Evolutionary conservation across 805 yeast species (phyloP).

Genomic region (Groenewaldozyma tartarivorans): DNA sequence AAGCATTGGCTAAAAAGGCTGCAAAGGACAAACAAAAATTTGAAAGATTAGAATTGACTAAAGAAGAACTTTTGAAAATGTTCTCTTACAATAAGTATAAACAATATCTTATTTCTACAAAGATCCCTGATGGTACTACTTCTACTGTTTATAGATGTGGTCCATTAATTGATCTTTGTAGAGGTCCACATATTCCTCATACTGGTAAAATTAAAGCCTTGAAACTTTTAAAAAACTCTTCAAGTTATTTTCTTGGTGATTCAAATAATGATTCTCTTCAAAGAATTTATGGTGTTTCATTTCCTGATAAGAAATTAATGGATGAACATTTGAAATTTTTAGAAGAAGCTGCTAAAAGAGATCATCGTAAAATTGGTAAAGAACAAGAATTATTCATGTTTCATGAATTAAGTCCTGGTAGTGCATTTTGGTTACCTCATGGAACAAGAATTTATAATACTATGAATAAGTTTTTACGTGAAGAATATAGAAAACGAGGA

Average conservation of each 20-base stretch:
- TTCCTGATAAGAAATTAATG: slow-evolving; percentile 96
- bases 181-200: slow-evolving; percentile 97
- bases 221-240: slow-evolving; percentile 89
- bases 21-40: slow-evolving; percentile 93
- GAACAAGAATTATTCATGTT: slow-evolving; percentile 94
- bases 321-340: slow-evolving; percentile 89
- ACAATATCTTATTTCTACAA: slow-evolving; percentile 73
- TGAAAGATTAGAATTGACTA: slow-evolving; percentile 85
- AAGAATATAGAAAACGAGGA: slow-evolving; percentile 86
- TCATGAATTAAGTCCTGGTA: slow-evolving; percentile 96
- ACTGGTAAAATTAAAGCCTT: slow-evolving; percentile 93
- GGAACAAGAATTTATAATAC: slow-evolving; percentile 96
- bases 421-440: slow-evolving; percentile 98
- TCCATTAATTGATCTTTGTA: slow-evolving; percentile 90
- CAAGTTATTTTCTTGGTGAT: slow-evolving; percentile 94
- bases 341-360: slow-evolving; percentile 90
- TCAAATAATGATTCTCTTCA: slow-evolving; percentile 88
- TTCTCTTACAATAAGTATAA: slow-evolving; percentile 93
- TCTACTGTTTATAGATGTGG: slow-evolving; percentile 98
- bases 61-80: slow-evolving; percentile 87
- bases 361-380: slow-evolving; percentile 88
- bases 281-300: slow-evolving; percentile 94
- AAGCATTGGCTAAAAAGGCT: slow-evolving; percentile 77
- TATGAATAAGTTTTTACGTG: slow-evolving; percentile 67
- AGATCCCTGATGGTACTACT: slow-evolving; percentile 92